Evolutionary conservation across 2,329 filamentous ascomycete genomes (phyloP), one percentile per base, ranked within the genome.

Genomic region (Dactylellina drechsleri): DNA sequence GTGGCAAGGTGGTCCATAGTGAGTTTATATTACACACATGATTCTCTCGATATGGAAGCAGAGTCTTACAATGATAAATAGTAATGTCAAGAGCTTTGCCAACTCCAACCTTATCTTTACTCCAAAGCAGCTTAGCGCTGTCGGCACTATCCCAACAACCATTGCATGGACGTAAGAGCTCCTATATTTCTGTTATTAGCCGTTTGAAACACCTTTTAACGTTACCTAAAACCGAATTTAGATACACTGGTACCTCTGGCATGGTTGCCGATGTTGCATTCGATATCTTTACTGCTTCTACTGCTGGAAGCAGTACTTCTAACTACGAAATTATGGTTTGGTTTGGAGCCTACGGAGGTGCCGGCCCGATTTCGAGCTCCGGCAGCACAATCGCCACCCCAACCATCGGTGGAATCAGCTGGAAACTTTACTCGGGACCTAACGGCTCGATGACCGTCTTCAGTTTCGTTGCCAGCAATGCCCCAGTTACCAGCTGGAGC

Each of bases 251-350:
- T 72, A 82, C 80, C 59, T 76, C 73, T 66, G 79, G 82, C 65
- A 80, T 88, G 57, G 82, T 87, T 40, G 86, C 86, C 61, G 84
- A 90, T 78, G 87, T 90, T 15, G 83, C 87, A 13, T 90, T 88
- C 78, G 87, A 89, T 79, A 81, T 89, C 59, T 90, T 90, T 82
- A 87, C 87, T 15, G 82, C 83, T 6, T 79, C 81, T 28, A 83
- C 85, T 49, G 82, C 83, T 16, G 83, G 85, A 0, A 81, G 81
- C 31, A 83, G 82, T 49, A 79, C 77, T 54, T 79, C 83, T n/a
- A 83, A 87, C 78, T 89, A 87, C 79, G 88, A 90, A 81, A 83
- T 90, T 78, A 90, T 90, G 88, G 84, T 90, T 77, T 90, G 88
- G 88, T 83, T 89, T 53, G 85, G 83, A 2, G 86, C 86, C 31